Percentiles rank a stretch among this genome's conserved stretches.
Evolutionary conservation across 805 yeast genomes (phyloP).

Genomic region (Pichia cephalocereana): DNA sequence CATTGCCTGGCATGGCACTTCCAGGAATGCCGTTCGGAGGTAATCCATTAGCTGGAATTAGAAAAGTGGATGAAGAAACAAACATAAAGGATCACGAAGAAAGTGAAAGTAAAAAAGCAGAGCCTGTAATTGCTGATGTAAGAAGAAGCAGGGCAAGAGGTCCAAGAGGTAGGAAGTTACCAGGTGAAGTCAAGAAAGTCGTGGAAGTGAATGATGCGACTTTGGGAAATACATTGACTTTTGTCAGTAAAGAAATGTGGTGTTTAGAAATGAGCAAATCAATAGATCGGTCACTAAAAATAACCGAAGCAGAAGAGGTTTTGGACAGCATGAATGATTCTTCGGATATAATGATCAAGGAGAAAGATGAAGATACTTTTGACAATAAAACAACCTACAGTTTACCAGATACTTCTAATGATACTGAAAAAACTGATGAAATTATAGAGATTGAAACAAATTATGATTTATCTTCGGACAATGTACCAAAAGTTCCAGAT

Average conservation of each 20-base stretch:
- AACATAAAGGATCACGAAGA: slow-evolving; percentile 9
- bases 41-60: slow-evolving; percentile 10
- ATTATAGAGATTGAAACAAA: too few species aligned
- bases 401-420: too few species aligned
- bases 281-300: background rate
- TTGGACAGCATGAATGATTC: too few species aligned
- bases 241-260: slow-evolving; percentile 33
- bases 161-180: slow-evolving; percentile 65
- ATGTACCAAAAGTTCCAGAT: too few species aligned
- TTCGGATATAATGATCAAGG: too few species aligned
- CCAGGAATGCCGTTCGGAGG: slow-evolving; percentile 37
- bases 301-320: background rate
- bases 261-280: slow-evolving; percentile 13
- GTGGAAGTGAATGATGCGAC: slow-evolving; percentile 28
- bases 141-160: slow-evolving; percentile 55
- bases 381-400: too few species aligned
- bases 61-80: slow-evolving; percentile 1
- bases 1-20: slow-evolving; percentile 41
- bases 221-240: slow-evolving; percentile 24
- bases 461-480: too few species aligned
- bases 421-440: too few species aligned
- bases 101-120: background rate
- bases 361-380: too few species aligned
- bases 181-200: slow-evolving; percentile 42
- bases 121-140: slow-evolving; percentile 23